Base-by-base conservation (phyloP, 2,329 filamentous ascomycete genomes). In the Scorias spongiosa region DNA sequence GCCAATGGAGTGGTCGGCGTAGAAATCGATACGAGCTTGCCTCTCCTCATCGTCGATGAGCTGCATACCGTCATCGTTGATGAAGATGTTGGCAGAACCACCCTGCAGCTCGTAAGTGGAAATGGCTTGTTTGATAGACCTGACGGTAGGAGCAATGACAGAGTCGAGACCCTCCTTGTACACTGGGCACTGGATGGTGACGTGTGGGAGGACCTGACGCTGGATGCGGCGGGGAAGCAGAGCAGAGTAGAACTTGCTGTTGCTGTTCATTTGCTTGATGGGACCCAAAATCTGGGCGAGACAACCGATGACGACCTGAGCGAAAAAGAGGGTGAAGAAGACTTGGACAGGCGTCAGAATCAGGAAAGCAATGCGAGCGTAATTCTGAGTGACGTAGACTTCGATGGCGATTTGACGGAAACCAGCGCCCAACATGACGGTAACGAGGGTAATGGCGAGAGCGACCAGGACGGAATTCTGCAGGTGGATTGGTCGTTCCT, bases 181-280 rank as follows among this genome's bases (percentile, higher is more conserved):
- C 0, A 93, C 83, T 4, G 85, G 85, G 60, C 84, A 88, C 57
- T 93, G 85, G 37, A 93, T 82, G 2, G 66, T 70, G 49, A 85
- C 71, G 56, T 85, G 83, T 2, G 81, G 82, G 12, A 88, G 70
- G 20, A 68, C 57, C 26, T 47, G 42, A 34, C 43, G 1, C 63
- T 66, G 45, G 74, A 87, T 62, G 40, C 81, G 69, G 15, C 73
- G 72, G 1, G 80, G 78, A 8, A 80, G 71, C n/a, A 71, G 68
- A 1, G 81, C 84, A 0, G 84, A 89, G 65, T 82, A 91, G 66
- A 80, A 89, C 60, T 82, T 84, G 56, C 82, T 86, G 70, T 91
- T 91, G 54, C 44, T 45, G 37, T 52, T 75, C 60, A 89, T 70
- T 57, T 88, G 81, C 40, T 74, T 72, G 45, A 87, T 75, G 1